phyloP scores from a whole-genome alignment of 768 basidiomycete species.

The Crepidotus variabilis region DNA sequence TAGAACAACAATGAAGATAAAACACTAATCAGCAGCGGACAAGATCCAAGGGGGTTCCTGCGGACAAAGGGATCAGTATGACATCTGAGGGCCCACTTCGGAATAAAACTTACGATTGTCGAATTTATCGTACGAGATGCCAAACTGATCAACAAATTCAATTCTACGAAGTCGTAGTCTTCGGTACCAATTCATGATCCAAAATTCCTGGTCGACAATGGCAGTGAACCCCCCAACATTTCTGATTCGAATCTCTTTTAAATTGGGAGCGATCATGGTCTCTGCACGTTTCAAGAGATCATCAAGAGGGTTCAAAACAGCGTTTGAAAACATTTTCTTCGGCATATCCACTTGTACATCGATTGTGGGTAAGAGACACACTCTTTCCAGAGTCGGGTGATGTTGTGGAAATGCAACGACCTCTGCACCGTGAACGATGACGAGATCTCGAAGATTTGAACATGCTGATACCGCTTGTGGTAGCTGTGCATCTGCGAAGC shows the following conservation, averaged over 20 bases:
- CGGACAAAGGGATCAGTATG: not conserved
- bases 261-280: slow-evolving; percentile 24
- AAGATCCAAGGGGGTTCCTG: not conserved
- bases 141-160: slow-evolving; percentile 17
- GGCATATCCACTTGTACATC: slow-evolving; percentile 36
- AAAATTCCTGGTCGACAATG: slow-evolving; percentile 15
- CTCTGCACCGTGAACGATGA: slow-evolving; percentile 30
- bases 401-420: slow-evolving; percentile 24
- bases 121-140: slow-evolving; percentile 11
- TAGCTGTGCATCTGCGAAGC: slow-evolving; percentile 24
- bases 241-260: slow-evolving; percentile 35
- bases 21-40: not conserved
- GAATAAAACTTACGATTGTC: slow-evolving; percentile 14
- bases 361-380: slow-evolving; percentile 39
- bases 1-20: too few species aligned
- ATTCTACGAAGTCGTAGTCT: slow-evolving; percentile 20
- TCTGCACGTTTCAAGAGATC: slow-evolving; percentile 34
- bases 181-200: slow-evolving; percentile 19
- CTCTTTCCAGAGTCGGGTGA: slow-evolving; percentile 36
- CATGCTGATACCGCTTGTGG: slow-evolving; percentile 33
- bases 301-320: slow-evolving; percentile 39
- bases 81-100: not conserved
- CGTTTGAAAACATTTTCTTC: slow-evolving; percentile 28
- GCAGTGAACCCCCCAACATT: slow-evolving; percentile 32
- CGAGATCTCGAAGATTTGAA: slow-evolving; percentile 38